Conservation (phyloP, 2,329 filamentous ascomycete species). For the Exophiala calicioides region DNA sequence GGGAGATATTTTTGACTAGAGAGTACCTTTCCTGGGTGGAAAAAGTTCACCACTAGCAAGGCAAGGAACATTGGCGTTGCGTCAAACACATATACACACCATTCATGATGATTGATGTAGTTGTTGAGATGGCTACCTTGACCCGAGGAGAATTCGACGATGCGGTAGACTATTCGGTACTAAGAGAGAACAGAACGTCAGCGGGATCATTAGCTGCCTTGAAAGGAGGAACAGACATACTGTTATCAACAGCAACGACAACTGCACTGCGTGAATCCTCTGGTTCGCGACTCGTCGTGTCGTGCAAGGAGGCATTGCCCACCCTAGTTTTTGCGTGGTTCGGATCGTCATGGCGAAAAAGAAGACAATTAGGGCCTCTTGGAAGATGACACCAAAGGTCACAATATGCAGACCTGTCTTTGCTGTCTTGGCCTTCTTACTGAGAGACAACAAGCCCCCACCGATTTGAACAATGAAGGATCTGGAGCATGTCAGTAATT, state of each 20-base stretch:
- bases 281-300: conserved; percentile 35
- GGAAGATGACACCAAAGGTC: conserved; percentile 43
- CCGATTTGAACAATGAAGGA: conserved; percentile 24
- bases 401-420: conserved; percentile 11
- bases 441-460: conserved; percentile 6
- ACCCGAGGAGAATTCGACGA: conserved; percentile 59
- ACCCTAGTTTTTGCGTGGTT: conserved; percentile 49
- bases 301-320: conserved; percentile 37
- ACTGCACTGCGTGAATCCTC: conserved; percentile 54
- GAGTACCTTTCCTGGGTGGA: conserved; percentile 38
- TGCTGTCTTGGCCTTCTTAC: conserved; percentile 1
- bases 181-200: background rate
- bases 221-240: no score
- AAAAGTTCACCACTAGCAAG: conserved; percentile 37
- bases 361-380: conserved; percentile 53
- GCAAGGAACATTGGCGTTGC: conserved; percentile 42
- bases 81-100: conserved; percentile 44
- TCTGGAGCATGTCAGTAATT: conserved; percentile 11
- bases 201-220: background rate
- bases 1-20: background rate
- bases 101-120: conserved; percentile 36
- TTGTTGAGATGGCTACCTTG: conserved; percentile 39
- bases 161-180: conserved; percentile 56
- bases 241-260: conserved; percentile 51
- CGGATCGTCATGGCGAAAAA: conserved; percentile 51